Evolutionary conservation across 306 rosid species (phyloP), one percentile per base, ranked within the genome.

Genomic region (Canavalia ensiformis): DNA sequence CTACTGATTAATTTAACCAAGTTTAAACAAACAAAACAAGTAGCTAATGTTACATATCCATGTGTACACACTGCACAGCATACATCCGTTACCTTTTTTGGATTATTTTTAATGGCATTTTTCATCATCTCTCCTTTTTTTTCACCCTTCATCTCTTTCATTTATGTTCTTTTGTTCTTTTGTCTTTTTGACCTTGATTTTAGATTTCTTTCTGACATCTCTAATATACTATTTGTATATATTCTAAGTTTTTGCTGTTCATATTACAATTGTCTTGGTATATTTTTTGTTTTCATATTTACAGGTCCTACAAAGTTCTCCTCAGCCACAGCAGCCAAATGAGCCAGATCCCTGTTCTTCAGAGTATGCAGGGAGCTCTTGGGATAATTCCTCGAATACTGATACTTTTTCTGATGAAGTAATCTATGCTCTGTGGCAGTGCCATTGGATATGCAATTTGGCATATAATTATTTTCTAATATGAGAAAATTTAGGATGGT

Each of bases 401-500:
- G 97, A 89, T 77, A 58, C 83, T 81, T 88, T 65, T 73, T 89
- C 88, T 9, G 94, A 91, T 64, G 78, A 93, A 88, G 99, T 93
- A 64, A 66, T 56, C 72, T 77, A 63, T 80, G 25, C 33, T 51
- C 46, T 59, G 25, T 18, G 35, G 54, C 49, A 42, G 45, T 70
- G 33, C 56, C 63, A 41, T 59, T 68, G 59, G 69, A 56, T 50
- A 28, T 56, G 7, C 30, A 34, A 44, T 69, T 65, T n/a, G 67
- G 13, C 60, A 33, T 73, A 49, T 41, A 18, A 56, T 63, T 31
- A 72, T 8, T 81, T 65, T 55, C 44, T 63, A 71, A 52, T 73
- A 64, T 42, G 67, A 56, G 73, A 55, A 69, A 63, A 37, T 72
- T 51, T 49, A 49, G 51, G n/a, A 12, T 77, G 58, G 35, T 68